Percentiles rank a stretch among this genome's conserved stretches.
Conservation (phyloP, 805 yeast species). For the Saccharomycopsis javanensis region DNA sequence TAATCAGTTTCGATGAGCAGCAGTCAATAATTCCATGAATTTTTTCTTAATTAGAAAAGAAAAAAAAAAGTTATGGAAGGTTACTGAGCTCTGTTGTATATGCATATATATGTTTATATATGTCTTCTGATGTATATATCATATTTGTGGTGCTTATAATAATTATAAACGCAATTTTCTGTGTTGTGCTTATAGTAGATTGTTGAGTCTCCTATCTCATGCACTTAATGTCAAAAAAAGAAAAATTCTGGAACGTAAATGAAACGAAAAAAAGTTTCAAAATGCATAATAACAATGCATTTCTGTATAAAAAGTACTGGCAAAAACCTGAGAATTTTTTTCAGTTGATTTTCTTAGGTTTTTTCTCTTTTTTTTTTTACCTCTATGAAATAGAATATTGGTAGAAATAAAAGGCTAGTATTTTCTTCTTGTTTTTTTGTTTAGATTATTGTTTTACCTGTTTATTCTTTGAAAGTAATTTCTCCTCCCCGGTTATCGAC, state of each 20-base stretch:
- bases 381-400: too few relatives aligned
- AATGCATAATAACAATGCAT: too few relatives aligned
- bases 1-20: neutral
- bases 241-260: neutral
- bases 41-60: neutral
- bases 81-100: neutral
- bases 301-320: too few relatives aligned
- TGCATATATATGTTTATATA: neutral
- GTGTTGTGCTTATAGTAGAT: neutral
- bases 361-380: neutral
- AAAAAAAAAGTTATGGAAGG: neutral
- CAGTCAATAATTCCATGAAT: too few relatives aligned
- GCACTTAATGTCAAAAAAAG: neutral
- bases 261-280: neutral
- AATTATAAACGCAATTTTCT: neutral
- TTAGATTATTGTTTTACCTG: neutral
- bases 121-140: neutral
- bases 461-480: too few relatives aligned
- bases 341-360: neutral
- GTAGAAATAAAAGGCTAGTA: neutral
- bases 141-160: neutral
- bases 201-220: neutral
- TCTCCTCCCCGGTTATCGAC: neutral
- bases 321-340: too few relatives aligned
- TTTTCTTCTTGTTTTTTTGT: neutral